phyloP scores from a whole-genome alignment of 352 stramenopile genomes.

The Lagenidium sp. region DNA sequence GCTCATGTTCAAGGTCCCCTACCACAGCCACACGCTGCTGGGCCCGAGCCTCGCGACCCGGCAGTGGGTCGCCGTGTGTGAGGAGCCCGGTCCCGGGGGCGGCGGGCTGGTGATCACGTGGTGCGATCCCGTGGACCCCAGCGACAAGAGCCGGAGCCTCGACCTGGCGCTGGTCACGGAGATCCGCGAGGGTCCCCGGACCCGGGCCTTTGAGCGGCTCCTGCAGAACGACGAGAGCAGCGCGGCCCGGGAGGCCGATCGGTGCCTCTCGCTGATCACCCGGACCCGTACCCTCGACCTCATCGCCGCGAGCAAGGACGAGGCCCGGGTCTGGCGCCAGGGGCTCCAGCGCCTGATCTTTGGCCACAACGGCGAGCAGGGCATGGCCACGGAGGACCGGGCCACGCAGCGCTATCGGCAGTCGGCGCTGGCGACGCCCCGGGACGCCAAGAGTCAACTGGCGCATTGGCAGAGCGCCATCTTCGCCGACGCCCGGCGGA shows the following conservation, averaged over 20 bases:
- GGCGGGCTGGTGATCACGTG: conserved; percentile 63
- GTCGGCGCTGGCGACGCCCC: no score
- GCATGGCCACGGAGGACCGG: conserved; percentile 6
- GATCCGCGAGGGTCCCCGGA: conserved; percentile 42
- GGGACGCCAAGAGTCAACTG: conserved; percentile 18
- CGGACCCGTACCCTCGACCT: conserved; percentile 58
- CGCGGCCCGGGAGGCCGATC: conserved; percentile 31
- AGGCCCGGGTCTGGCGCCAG: conserved; percentile 49
- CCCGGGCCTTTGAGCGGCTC: conserved; percentile 50
- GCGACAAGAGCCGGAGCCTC: conserved; percentile 28
- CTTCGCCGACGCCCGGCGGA: conserved; percentile 46
- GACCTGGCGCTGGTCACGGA: conserved; percentile 42
- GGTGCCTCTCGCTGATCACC: conserved; percentile 67
- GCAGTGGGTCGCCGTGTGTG: conserved; percentile 54
- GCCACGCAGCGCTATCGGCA: conserved; percentile 2
- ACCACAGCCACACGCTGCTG: conserved; percentile 41
- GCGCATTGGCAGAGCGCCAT: conserved; percentile 41
- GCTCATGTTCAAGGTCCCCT: conserved; percentile 76
- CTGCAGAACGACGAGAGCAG: conserved; percentile 24
- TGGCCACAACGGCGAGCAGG: conserved; percentile 1
- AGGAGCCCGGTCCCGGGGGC: conserved; percentile 7
- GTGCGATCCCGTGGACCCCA: conserved; percentile 46
- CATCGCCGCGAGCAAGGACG: conserved; percentile 71
- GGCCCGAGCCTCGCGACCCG: conserved; percentile 19
- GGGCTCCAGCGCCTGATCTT: conserved; percentile 37